Base-by-base conservation (phyloP, 352 stramenopile species). In the Salisapilia sapeloensis region DNA sequence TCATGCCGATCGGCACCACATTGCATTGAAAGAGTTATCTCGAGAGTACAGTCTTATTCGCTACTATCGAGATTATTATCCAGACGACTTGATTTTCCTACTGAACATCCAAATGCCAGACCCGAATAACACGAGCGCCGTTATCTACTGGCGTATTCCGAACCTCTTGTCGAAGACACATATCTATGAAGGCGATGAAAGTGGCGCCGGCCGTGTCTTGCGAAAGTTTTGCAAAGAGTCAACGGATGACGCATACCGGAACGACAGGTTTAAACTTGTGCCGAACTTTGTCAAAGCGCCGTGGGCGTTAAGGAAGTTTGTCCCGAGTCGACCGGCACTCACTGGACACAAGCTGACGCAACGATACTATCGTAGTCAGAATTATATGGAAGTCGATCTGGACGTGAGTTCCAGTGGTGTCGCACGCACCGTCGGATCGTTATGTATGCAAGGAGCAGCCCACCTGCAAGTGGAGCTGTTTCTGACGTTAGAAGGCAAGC, bases 321-420 rank as follows among this genome's bases (percentile, higher is more conserved):
- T 93, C 30, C 74, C 74, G 22, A 86, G 71, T 32, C 79, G 86
- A 22, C 80, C 80, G 1, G 76, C 75, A 14, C 46, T 94, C 35
- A 66, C 84, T 24, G 80, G 79, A 22, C 75, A 66, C 22, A 92
- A 92, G 42, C 63, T 94, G 24, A 89, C 59, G 38, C 76, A 92
- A 53, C 60, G 57, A 29, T 93, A 92, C 51, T 87, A 79, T 40
- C 51, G 60, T 24, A 53, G 64, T 17, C 38, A 43, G 25, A 81
- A 87, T 42, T 93, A 92, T 47, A 60, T 92, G 21, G 80, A 94
- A 43, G 49, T 92, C 24, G 78, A 89, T 28, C 50, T 93, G 40
- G 79, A 94, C 48, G 58, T 93, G 5, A 57, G 58, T 12, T 85
- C 67, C 14, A 87, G 63, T 34, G 70, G 57, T 0, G 56, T 83